These are phyloP conservation scores for Sherardia arvensis DNA, from an alignment of 257 asterid genomes.

Conservation along the genomic window DNA sequence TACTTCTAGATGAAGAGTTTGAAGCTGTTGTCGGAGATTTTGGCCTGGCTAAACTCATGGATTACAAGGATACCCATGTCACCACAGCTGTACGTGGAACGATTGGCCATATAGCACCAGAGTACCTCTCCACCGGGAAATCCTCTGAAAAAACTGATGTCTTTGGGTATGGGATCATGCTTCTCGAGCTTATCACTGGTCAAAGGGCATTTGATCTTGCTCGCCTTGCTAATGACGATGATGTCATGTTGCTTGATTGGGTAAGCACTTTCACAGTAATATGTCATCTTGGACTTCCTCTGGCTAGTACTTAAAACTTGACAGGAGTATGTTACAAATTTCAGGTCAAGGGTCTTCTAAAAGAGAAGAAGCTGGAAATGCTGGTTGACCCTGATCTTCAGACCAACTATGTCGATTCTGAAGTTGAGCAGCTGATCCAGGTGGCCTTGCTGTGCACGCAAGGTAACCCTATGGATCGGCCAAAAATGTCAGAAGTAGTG, in stretches of 20 bases:
- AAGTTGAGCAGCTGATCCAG: constrained; percentile 47
- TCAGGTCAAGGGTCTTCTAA: constrained; percentile 48
- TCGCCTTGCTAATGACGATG: constrained; percentile 50
- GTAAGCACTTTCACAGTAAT: constrained; percentile 24
- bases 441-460: constrained; percentile 45
- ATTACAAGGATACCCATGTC: constrained; percentile 49
- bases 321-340: neutral
- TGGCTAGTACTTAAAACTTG: neutral
- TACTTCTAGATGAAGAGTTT: constrained; percentile 44
- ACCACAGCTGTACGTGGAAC: constrained; percentile 55
- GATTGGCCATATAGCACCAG: constrained; percentile 54
- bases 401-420: constrained; percentile 32
- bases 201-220: constrained; percentile 52
- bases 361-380: constrained; percentile 42
- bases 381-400: constrained; percentile 48
- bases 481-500: constrained; percentile 51
- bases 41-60: constrained; percentile 54
- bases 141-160: constrained; percentile 48
- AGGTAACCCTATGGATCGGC: constrained; percentile 44
- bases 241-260: constrained; percentile 55
- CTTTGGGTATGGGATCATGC: constrained; percentile 53
- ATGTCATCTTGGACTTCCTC: neutral
- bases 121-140: constrained; percentile 47
- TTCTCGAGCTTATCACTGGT: constrained; percentile 44
- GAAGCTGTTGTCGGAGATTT: constrained; percentile 57